Evolutionary conservation across 208 protist genomes (phyloP).

Genomic region (Acanthamoeba triangularis): DNA sequence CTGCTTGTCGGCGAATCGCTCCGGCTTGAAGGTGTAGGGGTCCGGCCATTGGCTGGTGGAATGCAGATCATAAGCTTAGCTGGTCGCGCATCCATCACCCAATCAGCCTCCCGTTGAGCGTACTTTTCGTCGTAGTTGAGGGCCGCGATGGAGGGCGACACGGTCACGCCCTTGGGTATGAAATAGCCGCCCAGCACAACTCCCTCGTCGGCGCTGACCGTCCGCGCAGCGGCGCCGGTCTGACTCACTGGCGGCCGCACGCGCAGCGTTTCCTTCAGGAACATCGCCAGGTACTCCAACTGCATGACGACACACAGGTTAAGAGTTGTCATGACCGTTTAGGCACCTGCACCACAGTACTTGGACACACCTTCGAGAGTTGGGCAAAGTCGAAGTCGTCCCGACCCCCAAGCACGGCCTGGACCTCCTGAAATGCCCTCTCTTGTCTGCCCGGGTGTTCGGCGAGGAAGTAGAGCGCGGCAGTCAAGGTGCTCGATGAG

Average conservation of each 20-base stretch:
- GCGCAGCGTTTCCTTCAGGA: constrained; percentile 36
- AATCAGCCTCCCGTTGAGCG: too few relatives aligned
- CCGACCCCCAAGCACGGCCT: neutral
- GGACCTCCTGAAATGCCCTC: neutral
- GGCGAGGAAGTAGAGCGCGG: constrained; percentile 2
- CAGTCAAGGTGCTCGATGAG: neutral
- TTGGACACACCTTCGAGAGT: neutral
- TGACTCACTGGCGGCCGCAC: neutral
- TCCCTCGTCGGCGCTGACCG: neutral
- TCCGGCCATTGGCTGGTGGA: neutral
- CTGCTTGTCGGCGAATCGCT: neutral
- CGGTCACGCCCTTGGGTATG: neutral
- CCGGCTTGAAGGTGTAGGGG: neutral
- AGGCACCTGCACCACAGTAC: too few relatives aligned
- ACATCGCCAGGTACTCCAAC: neutral
- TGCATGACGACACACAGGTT: too few relatives aligned
- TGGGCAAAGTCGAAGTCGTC: neutral
- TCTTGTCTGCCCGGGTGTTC: neutral
- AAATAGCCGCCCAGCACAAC: neutral
- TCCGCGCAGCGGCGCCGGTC: neutral
- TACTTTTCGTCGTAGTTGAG: too few relatives aligned
- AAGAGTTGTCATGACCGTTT: too few relatives aligned
- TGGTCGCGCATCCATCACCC: too few relatives aligned
- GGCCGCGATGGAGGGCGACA: too few relatives aligned
- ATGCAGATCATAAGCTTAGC: too few relatives aligned